Evolutionary conservation across 495 filamentous ascomycete species (phyloP), one percentile per base, ranked within the genome.

Genomic region (Neurospora sp.): DNA sequence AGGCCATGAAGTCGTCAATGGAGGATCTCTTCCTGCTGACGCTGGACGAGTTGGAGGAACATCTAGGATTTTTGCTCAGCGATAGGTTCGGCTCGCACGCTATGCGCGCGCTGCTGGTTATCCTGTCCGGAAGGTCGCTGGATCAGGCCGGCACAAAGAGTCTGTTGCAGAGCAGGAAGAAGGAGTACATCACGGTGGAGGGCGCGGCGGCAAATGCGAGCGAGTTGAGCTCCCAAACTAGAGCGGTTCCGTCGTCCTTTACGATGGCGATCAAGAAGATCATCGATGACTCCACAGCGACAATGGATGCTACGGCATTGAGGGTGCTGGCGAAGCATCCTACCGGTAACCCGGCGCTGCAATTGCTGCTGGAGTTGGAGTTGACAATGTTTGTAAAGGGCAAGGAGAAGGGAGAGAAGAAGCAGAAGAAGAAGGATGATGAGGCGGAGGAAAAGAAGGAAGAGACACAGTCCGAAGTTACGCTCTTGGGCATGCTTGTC

Each of bases 1-100:
- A 76, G 61, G 61, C 72, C 70, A 73, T 59, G n/a, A 70, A 77
- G 20, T 80, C 83, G 4, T 90, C 90, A 20, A 92, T 98, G 87
- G 94, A 97, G 79, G 91, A 90, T 48, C 83, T 97, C 71, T 97
- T 97, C 78, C 85, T 98, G 69, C 83, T 86, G 73, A 91, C 93
- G 18, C 83, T 97, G 31, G 88, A 92, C 71, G 96, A 98, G 81
- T 80, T 99, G 72, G 89, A 96, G 79, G 90, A 89, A 16, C 90
- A 94, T 71, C 85, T 97, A 73, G 90, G 91, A n/a, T 94, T 89
- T 75, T 83, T 98, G 7, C 86, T 98, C 78, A 93, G 93, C 0
- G 92, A 98, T 76, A 85, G 87, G 68, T 98, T 95, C 78, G 96
- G 94, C 11, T 99, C 96, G 11, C 96, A 99, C 80, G 91, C 91